phyloP scores from a whole-genome alignment of 768 basidiomycete species.

The Rhodotorula taiwanensis region DNA sequence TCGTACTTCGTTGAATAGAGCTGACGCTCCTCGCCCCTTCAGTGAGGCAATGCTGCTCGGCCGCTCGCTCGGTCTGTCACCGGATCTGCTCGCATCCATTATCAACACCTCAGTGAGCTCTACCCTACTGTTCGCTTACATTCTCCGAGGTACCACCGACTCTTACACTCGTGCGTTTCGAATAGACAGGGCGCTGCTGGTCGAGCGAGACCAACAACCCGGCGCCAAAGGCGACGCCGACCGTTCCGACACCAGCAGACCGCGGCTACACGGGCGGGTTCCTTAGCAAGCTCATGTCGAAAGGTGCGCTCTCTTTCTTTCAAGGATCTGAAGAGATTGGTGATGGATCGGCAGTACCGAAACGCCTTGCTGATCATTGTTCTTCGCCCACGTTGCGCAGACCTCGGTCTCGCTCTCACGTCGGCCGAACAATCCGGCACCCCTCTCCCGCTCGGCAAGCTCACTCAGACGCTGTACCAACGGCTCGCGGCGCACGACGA shows the following conservation, averaged over 20 bases:
- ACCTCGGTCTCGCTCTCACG: conserved; percentile 71
- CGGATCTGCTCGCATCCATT: conserved; percentile 67
- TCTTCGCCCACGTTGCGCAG: conserved; percentile 50
- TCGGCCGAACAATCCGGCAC: conserved; percentile 48
- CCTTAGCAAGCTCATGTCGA: conserved; percentile 26
- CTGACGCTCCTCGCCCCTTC: background rate
- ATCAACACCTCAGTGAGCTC: conserved; percentile 56
- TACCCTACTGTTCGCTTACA: background rate
- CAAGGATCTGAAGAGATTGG: too few relatives aligned
- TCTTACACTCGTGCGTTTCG: too few relatives aligned
- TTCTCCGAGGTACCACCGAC: too few relatives aligned
- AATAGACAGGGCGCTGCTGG: conserved; percentile 39
- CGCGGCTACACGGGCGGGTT: conserved; percentile 70
- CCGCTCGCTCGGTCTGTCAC: conserved; percentile 68
- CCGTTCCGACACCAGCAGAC: conserved; percentile 71
- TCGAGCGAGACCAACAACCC: conserved; percentile 63
- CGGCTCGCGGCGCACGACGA: conserved; percentile 55
- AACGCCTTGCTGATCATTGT: too few relatives aligned
- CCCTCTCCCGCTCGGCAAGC: conserved; percentile 62
- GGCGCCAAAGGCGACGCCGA: conserved; percentile 59
- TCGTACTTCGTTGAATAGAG: too few relatives aligned
- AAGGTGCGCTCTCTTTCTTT: conserved; percentile 5
- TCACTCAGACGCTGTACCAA: conserved; percentile 60
- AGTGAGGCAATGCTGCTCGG: conserved; percentile 81
- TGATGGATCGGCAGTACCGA: too few relatives aligned